phyloP scores from a whole-genome alignment of 305 asterid genomes.

The Ajuga reptans region DNA sequence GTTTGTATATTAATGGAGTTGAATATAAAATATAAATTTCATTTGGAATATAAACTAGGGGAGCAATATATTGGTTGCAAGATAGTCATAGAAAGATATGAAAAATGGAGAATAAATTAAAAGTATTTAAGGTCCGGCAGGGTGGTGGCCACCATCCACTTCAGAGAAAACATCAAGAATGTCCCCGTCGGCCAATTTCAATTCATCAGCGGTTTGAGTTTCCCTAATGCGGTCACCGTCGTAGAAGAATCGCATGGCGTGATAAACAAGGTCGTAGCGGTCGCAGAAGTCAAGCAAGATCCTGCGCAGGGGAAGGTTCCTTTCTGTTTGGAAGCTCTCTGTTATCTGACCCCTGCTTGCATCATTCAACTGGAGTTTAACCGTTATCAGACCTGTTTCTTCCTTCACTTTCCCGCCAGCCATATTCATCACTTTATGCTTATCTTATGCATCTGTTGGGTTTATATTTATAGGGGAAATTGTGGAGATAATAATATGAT shows the following conservation, averaged over 20 bases:
- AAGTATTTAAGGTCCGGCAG: too few species aligned
- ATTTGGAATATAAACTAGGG: too few species aligned
- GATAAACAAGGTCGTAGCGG: not conserved
- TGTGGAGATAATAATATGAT: too few species aligned
- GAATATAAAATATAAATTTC: too few species aligned
- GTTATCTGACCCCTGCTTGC: not conserved
- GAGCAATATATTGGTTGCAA: too few species aligned
- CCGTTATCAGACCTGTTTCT: not conserved
- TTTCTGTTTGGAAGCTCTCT: not conserved
- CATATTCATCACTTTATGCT: too few species aligned
- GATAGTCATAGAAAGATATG: too few species aligned
- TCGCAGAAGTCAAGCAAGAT: constrained; percentile 13
- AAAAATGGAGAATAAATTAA: too few species aligned
- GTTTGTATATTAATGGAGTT: too few species aligned
- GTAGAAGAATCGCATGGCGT: not conserved
- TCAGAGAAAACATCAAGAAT: not conserved
- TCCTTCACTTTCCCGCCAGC: not conserved
- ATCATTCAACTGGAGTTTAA: not conserved
- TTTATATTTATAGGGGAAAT: too few species aligned
- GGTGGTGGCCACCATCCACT: not conserved
- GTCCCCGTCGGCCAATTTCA: not conserved
- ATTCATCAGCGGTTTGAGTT: not conserved
- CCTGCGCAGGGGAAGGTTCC: not conserved
- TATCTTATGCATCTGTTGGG: too few species aligned
- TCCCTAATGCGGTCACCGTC: not conserved